Conservation (phyloP, 305 asterid species). For the Lippia alba region DNA sequence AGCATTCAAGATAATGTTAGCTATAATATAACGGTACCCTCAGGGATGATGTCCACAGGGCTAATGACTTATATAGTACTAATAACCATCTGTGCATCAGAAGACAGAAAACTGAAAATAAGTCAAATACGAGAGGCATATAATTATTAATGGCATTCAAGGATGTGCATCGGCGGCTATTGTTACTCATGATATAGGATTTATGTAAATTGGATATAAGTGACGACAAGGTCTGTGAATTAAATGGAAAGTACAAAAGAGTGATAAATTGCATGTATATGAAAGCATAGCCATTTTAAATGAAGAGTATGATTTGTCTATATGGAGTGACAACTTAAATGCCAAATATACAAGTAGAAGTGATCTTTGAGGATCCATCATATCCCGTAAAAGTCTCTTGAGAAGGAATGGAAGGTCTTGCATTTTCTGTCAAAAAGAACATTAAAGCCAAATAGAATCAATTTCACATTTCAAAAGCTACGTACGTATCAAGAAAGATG, state of each 20-base stretch:
- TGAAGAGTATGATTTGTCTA: conserved; percentile 3
- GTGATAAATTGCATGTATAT: conserved; percentile 19
- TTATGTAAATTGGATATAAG: neutral
- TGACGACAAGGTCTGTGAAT: neutral
- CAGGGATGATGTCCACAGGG: conserved; percentile 91
- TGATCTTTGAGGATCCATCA: conserved; percentile 84
- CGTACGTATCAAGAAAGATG: conserved; percentile 15
- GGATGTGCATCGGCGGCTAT: no score
- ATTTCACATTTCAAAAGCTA: conserved; percentile 9
- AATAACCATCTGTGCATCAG: conserved; percentile 52
- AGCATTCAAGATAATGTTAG: conserved; percentile 2
- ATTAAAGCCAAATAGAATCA: conserved; percentile 10
- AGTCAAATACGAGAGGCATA: neutral
- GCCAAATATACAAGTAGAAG: conserved; percentile 84
- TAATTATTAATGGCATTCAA: no score
- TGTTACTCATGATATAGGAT: no score
- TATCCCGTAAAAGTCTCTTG: conserved; percentile 79
- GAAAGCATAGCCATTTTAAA: conserved; percentile 13
- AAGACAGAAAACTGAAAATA: conserved; percentile 23
- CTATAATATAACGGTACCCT: conserved; percentile 52
- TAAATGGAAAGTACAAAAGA: conserved; percentile 6
- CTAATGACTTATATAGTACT: conserved; percentile 76
- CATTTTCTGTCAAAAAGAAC: conserved; percentile 67
- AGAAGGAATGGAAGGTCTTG: conserved; percentile 96
- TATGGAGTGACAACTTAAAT: conserved; percentile 61